Base-by-base conservation (phyloP, 2,329 filamentous ascomycete genomes). In the Leptographium flavum region DNA sequence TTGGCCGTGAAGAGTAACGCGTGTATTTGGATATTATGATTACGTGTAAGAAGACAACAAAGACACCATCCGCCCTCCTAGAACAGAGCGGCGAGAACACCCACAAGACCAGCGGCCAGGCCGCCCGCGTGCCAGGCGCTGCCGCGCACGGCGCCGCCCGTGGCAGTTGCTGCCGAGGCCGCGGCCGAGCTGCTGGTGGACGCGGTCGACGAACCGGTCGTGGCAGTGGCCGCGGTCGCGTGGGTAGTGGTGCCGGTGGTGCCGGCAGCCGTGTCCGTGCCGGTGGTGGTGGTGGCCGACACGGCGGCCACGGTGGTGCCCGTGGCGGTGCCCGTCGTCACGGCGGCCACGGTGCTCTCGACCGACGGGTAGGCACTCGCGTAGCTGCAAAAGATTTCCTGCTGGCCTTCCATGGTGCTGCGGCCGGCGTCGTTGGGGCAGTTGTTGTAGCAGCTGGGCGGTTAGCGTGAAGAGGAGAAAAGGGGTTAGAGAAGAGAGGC, bases 351-450 rank as follows among this genome's bases (percentile, higher is more conserved):
- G 23, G 57, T 40, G 13, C 53, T 46, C 45, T 53, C 43, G 42
- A 51, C 48, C 42, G 63, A 62, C 43, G 63, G 60, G 58, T 62
- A 66, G 55, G 66, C 60, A 47, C 60, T 65, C 48, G 66, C 68
- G 52, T 68, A 63, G 46, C 58, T 56, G 63, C 70, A 73, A 62
- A 59, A 66, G 54, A 63, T 60, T 48, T 56, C 55, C 50, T 67
- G 61, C 55, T 67, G 62, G 52, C 59, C 55, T 42, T 59, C 50
- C 52, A 60, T 61, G 19, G 56, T 45, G 43, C 52, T 45, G 49
- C 54, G 58, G 39, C 65, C 61, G 42, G 55, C 2, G 57, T 74
- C 70, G 53, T 67, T 60, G 55, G 71, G 71, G 63, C 71, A 74
- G 66, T 74, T 73, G 64, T 53, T 51, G 49, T 52, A 74, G 68